phyloP scores from a whole-genome alignment of 305 asterid genomes.

The Petunia hybrid region DNA sequence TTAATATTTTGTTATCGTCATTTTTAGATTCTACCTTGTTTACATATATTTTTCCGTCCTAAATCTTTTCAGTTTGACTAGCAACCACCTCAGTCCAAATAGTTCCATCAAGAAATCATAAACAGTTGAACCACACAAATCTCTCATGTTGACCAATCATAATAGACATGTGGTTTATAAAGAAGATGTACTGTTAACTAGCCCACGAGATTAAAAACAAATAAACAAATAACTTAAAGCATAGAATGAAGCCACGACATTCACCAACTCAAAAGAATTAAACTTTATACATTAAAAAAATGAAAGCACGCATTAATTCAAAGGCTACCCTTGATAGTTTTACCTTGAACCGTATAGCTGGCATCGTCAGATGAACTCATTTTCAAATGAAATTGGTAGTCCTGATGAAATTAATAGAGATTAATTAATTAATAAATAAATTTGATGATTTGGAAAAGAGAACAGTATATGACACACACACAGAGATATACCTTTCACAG shows the following conservation, averaged over 20 bases:
- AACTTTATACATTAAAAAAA: neutral
- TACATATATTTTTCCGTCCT: neutral
- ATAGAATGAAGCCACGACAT: neutral
- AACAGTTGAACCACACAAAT: neutral
- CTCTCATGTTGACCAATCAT: neutral
- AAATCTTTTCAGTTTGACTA: neutral
- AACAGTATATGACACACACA: neutral
- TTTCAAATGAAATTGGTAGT: neutral
- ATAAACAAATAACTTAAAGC: neutral
- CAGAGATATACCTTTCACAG: neutral
- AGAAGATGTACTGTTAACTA: neutral
- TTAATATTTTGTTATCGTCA: neutral
- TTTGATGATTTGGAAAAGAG: neutral
- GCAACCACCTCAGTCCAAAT: neutral
- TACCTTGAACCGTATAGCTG: neutral
- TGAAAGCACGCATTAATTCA: neutral
- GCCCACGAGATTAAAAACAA: neutral
- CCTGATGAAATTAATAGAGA: no score
- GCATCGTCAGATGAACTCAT: neutral
- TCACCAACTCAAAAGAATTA: neutral
- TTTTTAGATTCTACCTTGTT: neutral
- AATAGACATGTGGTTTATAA: neutral
- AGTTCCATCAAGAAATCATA: neutral
- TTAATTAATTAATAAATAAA: neutral
- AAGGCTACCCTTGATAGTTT: neutral